Evolutionary conservation across 2,329 filamentous ascomycete species (phyloP), one percentile per base, ranked within the genome.

Genomic region (Pseudocercospora cruenta): DNA sequence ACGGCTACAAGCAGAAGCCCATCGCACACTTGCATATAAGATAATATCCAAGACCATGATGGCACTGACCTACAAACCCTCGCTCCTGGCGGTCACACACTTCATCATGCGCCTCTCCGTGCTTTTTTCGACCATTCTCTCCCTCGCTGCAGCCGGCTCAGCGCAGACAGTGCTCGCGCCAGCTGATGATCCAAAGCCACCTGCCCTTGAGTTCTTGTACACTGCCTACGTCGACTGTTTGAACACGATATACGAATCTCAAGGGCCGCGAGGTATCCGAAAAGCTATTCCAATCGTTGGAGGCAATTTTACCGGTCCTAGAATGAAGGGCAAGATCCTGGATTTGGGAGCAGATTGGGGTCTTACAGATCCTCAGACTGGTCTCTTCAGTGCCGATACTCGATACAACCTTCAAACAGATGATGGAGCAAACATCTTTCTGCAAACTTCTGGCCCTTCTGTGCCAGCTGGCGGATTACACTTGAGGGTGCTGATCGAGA

Each of bases 311-410:
- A 75, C 74, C 1, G 75, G 75, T 0, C 75, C 75, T 1, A 60
- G 68, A 10, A 55, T 75, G n/a, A 60, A 54, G 5, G 74, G 73
- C 33, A 69, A 68, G 22, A 74, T 80, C 36, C 72, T 79, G 8
- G 68, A 77, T 28, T 64, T 80, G 1, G 78, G 78, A 54, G 78
- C 78, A 12, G 78, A 80, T 60, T 80, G 78, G 78, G 78, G 76
- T n/a, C 64, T 77, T 21, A 75, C 72, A 1, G 74, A 76, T 64
- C 65, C 69, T 14, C 68, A 72, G 31, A 76, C 74, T 0, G 74
- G 73, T 4, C 59, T 75, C 10, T 74, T 77, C 62, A 73, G 72
- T 2, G 76, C 78, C 0, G 77, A 79, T 60, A 77, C 78, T 7
- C 69, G 78, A 14, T 80, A 80, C 63, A 78, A 78, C 21, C 70